Evolutionary conservation across 2,329 filamentous ascomycete genomes (phyloP).

Genomic region (Botrytis hyacinthi): DNA sequence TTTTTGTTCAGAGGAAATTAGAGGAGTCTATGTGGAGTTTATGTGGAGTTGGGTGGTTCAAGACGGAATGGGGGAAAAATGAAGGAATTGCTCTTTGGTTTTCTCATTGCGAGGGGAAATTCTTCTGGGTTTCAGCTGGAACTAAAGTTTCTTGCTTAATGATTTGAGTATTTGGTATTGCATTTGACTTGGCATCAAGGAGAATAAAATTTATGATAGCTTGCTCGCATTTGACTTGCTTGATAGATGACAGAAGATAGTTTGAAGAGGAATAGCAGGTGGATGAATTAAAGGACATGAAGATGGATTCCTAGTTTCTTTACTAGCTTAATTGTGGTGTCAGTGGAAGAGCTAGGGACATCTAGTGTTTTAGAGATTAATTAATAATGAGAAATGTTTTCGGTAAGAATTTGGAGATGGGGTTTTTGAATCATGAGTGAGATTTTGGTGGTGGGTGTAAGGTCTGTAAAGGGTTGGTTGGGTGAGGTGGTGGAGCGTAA

Average conservation of each 20-base stretch:
- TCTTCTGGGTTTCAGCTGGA: not conserved
- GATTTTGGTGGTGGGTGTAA: not conserved
- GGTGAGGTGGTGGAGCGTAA: too few species aligned
- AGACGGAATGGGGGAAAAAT: not conserved
- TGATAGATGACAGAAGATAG: not conserved
- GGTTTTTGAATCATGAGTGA: not conserved
- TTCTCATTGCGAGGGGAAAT: not conserved
- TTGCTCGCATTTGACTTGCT: not conserved
- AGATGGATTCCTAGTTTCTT: not conserved
- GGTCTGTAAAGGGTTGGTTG: too few species aligned
- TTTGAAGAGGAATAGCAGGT: not conserved
- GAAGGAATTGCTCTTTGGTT: not conserved
- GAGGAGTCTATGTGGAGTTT: not conserved
- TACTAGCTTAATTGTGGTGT: not conserved
- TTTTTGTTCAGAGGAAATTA: slow-evolving; percentile 84
- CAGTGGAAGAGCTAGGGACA: not conserved
- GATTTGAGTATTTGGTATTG: not conserved
- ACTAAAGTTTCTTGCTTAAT: not conserved
- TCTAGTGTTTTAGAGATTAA: not conserved
- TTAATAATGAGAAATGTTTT: not conserved
- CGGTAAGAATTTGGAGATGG: not conserved
- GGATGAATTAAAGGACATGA: too few species aligned
- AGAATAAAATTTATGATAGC: not conserved
- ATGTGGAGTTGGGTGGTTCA: not conserved
- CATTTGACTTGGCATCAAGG: not conserved